Percentiles rank a stretch among this genome's conserved stretches.
Evolutionary conservation across 495 filamentous ascomycete genomes (phyloP).

Genomic region (Trichoderma reesei): DNA sequence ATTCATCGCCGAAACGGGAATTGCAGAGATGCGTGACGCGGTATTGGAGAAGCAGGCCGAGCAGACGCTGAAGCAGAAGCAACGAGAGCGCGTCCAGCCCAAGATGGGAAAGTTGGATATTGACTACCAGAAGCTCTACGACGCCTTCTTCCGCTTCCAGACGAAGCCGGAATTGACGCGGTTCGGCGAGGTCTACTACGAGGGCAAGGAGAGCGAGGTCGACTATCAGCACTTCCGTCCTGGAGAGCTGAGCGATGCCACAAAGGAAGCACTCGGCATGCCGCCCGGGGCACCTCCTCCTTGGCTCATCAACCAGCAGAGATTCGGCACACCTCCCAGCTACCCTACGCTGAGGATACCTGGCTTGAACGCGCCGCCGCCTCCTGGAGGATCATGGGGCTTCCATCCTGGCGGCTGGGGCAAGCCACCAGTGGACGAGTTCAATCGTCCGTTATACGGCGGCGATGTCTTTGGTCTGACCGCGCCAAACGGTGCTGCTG

Average conservation of each 20-base stretch:
- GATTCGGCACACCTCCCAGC: slow-evolving; percentile 83
- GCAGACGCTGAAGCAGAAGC: slow-evolving; percentile 84
- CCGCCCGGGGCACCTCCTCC: slow-evolving; percentile 88
- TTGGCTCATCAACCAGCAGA: slow-evolving; percentile 95
- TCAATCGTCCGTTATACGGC: slow-evolving; percentile 79
- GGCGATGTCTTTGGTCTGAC: slow-evolving; percentile 88
- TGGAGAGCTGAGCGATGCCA: slow-evolving; percentile 79
- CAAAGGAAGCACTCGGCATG: slow-evolving; percentile 91
- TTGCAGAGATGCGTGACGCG: slow-evolving; percentile 94
- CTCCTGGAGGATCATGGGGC: slow-evolving; percentile 89
- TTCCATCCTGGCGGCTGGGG: slow-evolving; percentile 94
- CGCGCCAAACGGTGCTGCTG: slow-evolving; percentile 41
- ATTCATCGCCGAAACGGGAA: slow-evolving; percentile 96
- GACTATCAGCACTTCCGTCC: slow-evolving; percentile 83
- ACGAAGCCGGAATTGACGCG: slow-evolving; percentile 89
- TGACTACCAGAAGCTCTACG: slow-evolving; percentile 95
- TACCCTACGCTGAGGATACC: slow-evolving; percentile 90
- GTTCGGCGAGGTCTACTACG: slow-evolving; percentile 96
- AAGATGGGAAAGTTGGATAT: slow-evolving; percentile 98
- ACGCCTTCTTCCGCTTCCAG: slow-evolving; percentile 95
- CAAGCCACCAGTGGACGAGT: slow-evolving; percentile 89
- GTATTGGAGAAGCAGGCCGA: slow-evolving; percentile 91
- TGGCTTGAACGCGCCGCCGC: slow-evolving; percentile 89
- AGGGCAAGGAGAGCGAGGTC: slow-evolving; percentile 96
- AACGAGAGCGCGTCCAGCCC: slow-evolving; percentile 84